These are phyloP conservation scores for Podaxis pistillaris DNA, from an alignment of 768 basidiomycete genomes.

Conservation along the genomic window DNA sequence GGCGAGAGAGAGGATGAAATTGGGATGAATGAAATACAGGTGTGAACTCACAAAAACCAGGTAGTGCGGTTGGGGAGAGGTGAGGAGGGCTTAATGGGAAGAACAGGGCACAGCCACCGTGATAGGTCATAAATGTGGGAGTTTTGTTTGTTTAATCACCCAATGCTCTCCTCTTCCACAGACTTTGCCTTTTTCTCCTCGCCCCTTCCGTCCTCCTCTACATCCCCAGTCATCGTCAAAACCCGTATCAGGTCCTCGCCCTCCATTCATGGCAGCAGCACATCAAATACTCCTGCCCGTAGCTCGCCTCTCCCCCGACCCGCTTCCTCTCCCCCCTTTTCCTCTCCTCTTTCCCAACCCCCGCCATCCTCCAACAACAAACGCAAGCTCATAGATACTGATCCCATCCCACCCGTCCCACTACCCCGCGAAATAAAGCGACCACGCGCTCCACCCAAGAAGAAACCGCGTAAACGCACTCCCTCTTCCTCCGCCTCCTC, in stretches of 20 bases:
- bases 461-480: constrained; percentile 32
- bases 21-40: not conserved
- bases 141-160: not conserved
- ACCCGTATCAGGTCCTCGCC: constrained; percentile 6
- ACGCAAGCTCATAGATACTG: constrained; percentile 31
- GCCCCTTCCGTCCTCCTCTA: constrained; percentile 19
- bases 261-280: not conserved
- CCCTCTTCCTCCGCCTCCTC: constrained; percentile 36
- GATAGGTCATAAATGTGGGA: constrained; percentile 7
- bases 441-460: constrained; percentile 28
- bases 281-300: constrained; percentile 3
- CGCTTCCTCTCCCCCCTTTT: constrained; percentile 19
- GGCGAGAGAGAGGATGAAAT: not conserved
- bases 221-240: constrained; percentile 14
- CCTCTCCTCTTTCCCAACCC: constrained; percentile 29
- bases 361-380: constrained; percentile 25
- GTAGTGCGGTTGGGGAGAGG: not conserved
- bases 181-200: constrained; percentile 20
- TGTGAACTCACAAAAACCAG: not conserved
- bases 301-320: constrained; percentile 19
- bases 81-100: not conserved
- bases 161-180: constrained; percentile 23
- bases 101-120: constrained; percentile 15
- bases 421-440: constrained; percentile 41
- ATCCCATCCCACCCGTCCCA: constrained; percentile 16